These are phyloP conservation scores for Biscogniauxia marginata DNA, from an alignment of 2,329 filamentous ascomycete genomes.

Conservation along the genomic window DNA sequence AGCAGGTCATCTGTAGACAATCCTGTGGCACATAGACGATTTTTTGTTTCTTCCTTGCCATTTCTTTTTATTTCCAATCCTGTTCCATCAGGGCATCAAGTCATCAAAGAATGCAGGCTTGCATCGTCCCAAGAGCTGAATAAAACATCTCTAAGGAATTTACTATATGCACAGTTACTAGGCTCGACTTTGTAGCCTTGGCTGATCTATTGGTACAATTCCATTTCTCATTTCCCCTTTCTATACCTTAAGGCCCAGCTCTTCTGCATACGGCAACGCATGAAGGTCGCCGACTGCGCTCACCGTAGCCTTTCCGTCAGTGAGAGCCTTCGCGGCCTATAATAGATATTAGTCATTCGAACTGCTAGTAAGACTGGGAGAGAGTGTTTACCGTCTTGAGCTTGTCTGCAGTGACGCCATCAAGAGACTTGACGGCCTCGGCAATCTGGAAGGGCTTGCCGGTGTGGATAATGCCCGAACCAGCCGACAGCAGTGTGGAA, in stretches of 20 bases:
- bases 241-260: conserved; percentile 93
- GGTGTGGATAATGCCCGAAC: conserved; percentile 77
- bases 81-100: not conserved
- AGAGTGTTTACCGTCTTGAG: conserved; percentile 73
- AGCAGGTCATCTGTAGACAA: not conserved
- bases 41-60: not conserved
- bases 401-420: conserved; percentile 78
- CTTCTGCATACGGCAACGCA: conserved; percentile 87
- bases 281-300: conserved; percentile 89
- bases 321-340: conserved; percentile 82
- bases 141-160: conserved; percentile 37
- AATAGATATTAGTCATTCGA: conserved; percentile 29
- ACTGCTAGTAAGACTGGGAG: conserved; percentile 1
- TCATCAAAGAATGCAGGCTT: conserved; percentile 2
- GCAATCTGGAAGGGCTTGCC: conserved; percentile 82
- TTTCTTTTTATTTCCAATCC: not conserved
- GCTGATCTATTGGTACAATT: conserved; percentile 44
- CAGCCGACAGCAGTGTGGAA: conserved; percentile 77
- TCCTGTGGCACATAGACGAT: not conserved
- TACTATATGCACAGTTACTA: conserved; percentile 47
- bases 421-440: conserved; percentile 74
- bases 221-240: conserved; percentile 35
- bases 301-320: conserved; percentile 86
- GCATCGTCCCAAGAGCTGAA: not conserved
- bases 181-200: conserved; percentile 37